These are phyloP conservation scores for Aspergillus novoparasiticus DNA, from an alignment of 2,329 filamentous ascomycete species.

Conservation along the genomic window DNA sequence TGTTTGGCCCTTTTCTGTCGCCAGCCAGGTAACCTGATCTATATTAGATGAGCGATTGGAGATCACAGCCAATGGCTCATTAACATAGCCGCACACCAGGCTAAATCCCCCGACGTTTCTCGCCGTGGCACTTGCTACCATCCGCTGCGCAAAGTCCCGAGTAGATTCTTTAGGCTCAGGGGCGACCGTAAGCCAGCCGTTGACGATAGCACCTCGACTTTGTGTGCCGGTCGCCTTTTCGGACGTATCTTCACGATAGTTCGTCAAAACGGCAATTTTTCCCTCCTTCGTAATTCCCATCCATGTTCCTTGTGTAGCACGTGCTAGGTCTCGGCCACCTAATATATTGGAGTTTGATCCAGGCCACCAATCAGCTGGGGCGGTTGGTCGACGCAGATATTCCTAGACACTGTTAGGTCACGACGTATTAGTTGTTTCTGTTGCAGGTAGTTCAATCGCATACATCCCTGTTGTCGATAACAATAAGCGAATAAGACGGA, in stretches of 20 bases:
- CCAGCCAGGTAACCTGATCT: constrained; percentile 56
- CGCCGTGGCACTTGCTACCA: constrained; percentile 58
- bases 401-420: constrained; percentile 49
- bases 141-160: constrained; percentile 54
- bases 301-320: constrained; percentile 64
- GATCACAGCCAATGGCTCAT: constrained; percentile 59
- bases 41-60: constrained; percentile 62
- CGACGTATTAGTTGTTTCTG: not conserved
- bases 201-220: constrained; percentile 62
- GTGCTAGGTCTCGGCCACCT: constrained; percentile 64
- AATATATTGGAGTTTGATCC: constrained; percentile 57
- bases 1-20: constrained; percentile 52
- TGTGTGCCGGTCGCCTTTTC: constrained; percentile 49
- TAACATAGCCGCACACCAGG: constrained; percentile 60
- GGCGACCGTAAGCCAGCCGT: constrained; percentile 57
- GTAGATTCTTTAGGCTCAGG: constrained; percentile 45
- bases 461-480: constrained; percentile 77
- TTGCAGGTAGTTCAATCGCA: constrained; percentile 6
- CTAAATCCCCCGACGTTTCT: constrained; percentile 66
- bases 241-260: constrained; percentile 61
- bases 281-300: constrained; percentile 64
- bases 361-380: constrained; percentile 62
- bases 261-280: constrained; percentile 64
- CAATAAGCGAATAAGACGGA: constrained; percentile 72
- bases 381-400: constrained; percentile 63